Evolutionary conservation across 805 yeast genomes (phyloP).

Genomic region (Hanseniaspora hatyaiensis): DNA sequence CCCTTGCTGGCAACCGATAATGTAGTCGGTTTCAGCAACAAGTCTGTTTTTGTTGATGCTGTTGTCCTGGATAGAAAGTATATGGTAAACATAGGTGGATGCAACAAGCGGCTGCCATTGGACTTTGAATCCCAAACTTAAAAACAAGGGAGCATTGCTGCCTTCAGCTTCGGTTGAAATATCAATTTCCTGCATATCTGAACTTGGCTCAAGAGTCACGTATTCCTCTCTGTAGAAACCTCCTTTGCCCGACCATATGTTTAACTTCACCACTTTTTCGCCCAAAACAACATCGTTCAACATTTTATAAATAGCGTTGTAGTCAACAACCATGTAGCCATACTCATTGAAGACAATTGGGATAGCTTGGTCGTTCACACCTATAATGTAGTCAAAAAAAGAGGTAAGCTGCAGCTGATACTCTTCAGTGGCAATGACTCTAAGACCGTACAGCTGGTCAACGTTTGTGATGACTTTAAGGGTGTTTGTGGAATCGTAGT

Average conservation of each 20-base stretch:
- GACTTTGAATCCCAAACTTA: slow-evolving; percentile 50
- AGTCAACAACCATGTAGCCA: slow-evolving; percentile 34
- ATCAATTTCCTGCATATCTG: slow-evolving; percentile 24
- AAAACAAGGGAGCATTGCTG: slow-evolving; percentile 29
- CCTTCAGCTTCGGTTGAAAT: slow-evolving; percentile 24
- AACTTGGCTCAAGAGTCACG: slow-evolving; percentile 26
- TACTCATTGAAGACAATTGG: slow-evolving; percentile 30
- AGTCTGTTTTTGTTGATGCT: slow-evolving; percentile 67
- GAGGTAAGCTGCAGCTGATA: slow-evolving; percentile 53
- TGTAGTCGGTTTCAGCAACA: slow-evolving; percentile 74
- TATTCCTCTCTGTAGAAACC: slow-evolving; percentile 41
- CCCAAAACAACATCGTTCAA: slow-evolving; percentile 20
- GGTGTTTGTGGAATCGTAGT: slow-evolving; percentile 19
- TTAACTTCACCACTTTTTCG: slow-evolving; percentile 35
- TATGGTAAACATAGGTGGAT: slow-evolving; percentile 79
- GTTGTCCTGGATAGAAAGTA: slow-evolving; percentile 56
- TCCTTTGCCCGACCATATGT: slow-evolving; percentile 83
- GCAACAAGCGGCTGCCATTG: slow-evolving; percentile 69
- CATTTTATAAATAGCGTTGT: slow-evolving; percentile 27
- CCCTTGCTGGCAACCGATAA: slow-evolving; percentile 81
- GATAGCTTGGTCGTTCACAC: slow-evolving; percentile 60
- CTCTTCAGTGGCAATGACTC: slow-evolving; percentile 46
- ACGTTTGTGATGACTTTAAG: slow-evolving; percentile 25
- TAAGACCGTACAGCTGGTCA: slow-evolving; percentile 38
- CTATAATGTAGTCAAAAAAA: slow-evolving; percentile 80